A percentile compares a stretch with the other conserved stretches of the same genome.
Evolutionary conservation across 495 filamentous ascomycete genomes (phyloP).

Genomic region (Penicillium paxilli): DNA sequence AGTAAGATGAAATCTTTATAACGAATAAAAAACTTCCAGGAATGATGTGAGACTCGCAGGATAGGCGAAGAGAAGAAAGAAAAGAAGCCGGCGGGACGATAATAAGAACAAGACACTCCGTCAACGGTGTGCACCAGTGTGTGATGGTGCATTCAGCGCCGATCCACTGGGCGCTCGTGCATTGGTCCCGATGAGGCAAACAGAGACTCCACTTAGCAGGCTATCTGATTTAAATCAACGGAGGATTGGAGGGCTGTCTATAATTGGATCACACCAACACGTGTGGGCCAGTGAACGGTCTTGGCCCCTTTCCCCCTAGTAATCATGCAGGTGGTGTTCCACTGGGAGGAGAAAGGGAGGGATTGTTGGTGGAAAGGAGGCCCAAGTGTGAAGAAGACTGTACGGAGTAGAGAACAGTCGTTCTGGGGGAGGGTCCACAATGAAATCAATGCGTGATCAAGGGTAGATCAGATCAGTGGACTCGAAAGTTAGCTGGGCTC

Average conservation of each 20-base stretch:
- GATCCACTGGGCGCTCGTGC: slow-evolving; percentile 5
- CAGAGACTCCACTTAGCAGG: background rate
- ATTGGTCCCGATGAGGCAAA: background rate
- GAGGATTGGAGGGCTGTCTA: background rate
- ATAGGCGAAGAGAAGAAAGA: background rate
- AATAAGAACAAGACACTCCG: background rate
- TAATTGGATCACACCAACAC: background rate
- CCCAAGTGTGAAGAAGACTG: background rate
- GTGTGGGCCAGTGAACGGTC: background rate
- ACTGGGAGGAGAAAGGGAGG: background rate
- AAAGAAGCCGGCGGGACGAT: background rate
- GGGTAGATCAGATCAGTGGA: background rate
- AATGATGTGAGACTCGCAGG: no score
- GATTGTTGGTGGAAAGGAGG: background rate
- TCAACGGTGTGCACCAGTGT: background rate
- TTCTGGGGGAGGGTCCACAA: background rate
- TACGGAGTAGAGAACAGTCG: no score
- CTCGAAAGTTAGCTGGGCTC: background rate
- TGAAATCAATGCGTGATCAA: background rate
- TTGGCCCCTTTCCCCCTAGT: no score
- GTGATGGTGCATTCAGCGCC: no score
- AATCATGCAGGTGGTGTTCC: background rate
- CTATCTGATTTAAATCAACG: background rate
- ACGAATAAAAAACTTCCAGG: background rate
- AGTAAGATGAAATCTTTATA: background rate